Evolutionary conservation across 2,329 filamentous ascomycete genomes (phyloP).

Genomic region (Aspergillus ruber): DNA sequence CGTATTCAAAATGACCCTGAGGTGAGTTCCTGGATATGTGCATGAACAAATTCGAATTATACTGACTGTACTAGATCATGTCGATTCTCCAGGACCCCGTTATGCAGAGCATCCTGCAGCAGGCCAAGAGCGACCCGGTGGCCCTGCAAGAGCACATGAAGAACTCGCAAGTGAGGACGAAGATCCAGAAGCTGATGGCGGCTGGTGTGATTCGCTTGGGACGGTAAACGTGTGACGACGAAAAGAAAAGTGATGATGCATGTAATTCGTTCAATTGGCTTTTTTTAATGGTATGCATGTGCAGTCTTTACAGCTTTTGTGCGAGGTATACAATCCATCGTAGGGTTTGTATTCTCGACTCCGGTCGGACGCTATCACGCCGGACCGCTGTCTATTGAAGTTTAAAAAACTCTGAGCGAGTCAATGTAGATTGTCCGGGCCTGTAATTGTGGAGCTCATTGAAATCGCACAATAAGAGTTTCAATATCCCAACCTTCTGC

Average conservation of each 20-base stretch:
- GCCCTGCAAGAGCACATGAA: constrained; percentile 96
- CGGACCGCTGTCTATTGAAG: neutral
- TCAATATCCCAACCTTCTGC: no score
- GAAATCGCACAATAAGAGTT: no score
- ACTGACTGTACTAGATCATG: constrained; percentile 57
- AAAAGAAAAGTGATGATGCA: neutral
- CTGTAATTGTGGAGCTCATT: no score
- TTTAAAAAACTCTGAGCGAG: neutral
- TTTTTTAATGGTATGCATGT: no score
- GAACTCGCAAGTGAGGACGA: constrained; percentile 75
- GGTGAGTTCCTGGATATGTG: constrained; percentile 46
- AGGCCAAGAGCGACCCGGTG: constrained; percentile 87
- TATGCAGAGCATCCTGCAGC: constrained; percentile 95
- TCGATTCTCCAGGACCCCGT: constrained; percentile 88
- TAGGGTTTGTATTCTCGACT: no score
- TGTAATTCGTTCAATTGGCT: no score
- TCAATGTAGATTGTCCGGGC: no score
- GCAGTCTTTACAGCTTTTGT: no score
- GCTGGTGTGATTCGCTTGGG: constrained; percentile 85
- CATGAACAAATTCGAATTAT: neutral
- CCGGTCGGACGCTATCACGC: no score
- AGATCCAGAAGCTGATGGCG: constrained; percentile 91
- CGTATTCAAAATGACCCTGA: constrained; percentile 85
- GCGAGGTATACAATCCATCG: no score
- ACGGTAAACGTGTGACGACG: constrained; percentile 32